Evolutionary conservation across 148 eudicot genomes (phyloP), one percentile per base, ranked within the genome.

Genomic region (Cornus suecica): DNA sequence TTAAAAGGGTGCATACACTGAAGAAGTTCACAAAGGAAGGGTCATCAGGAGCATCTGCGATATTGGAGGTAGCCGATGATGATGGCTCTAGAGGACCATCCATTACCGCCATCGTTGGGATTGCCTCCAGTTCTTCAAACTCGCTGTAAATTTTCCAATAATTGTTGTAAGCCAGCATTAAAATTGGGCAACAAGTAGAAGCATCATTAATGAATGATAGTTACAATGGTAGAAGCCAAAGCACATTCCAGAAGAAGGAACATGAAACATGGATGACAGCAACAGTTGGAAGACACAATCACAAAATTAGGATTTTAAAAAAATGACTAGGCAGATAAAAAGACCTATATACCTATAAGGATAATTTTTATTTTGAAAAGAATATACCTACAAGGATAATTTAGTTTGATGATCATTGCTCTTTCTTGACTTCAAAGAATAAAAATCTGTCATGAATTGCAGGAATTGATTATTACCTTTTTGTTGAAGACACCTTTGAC

Each of bases 81-180:
- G 89, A 45, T 70, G 96, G 93, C 89, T 93, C 96, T 30, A 91
- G 83, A 34, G 93, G 98, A 86, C 96, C 96, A 80, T 89, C 94
- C 83, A 89, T 93, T 61, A 87, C 90, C 41, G 90, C 93, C 90
- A 86, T 84, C 66, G 85, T 84, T 28, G 96, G 96, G 66, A 89
- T 90, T 65, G 90, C 94, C 75, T 92, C 97, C 69, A 92, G 81
- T 77, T 92, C 95, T 78, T 89, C 95, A 74, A 92, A 89, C 74
- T 92, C 97, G 77, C 95, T 91, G 90, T 82, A 76, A 51, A 45
- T 26, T 22, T 69, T 25, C 51, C 8, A 16, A 26, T 34, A 54
- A 75, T 28, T 26, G 24, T 28, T n/a, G 52, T 62, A 25, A 71
- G 30, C 62, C 41, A 6, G 23, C 28, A 30, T 10, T 71, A 28